Base-by-base conservation (phyloP, 257 asterid genomes). In the Solanum etuberosum region DNA sequence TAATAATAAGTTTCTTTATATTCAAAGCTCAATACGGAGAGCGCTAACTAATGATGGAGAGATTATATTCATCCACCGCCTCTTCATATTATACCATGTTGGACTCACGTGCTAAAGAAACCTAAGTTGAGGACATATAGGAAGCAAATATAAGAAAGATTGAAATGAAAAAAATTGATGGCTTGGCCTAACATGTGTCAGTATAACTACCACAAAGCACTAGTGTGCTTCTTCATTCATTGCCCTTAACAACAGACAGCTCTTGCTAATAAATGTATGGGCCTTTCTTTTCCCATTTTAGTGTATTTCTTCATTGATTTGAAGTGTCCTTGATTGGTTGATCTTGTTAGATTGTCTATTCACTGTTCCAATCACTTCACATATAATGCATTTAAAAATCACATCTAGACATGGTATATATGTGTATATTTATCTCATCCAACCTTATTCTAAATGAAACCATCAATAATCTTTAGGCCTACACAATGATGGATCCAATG, bases 181-280 rank as follows among this genome's bases (percentile, higher is more conserved):
- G 82, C 80, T 68, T 87, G 84, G 57, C 46, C 38, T 46, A 46
- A 68, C 70, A 61, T 89, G 89, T 86, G 92, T 88, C 89, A 86
- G 87, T 88, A 83, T 87, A 68, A 54, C 29, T 74, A 77, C 93
- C 93, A 88, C 90, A 83, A 88, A 84, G 31, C 57, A 74, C 89
- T 78, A 83, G 76, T 86, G 78, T 16, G 80, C 74, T 86, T 65
- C 84, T 54, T 88, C 83, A 86, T 84, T 88, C 83, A 82, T 86
- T 85, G 86, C 83, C 54, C 91, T 65, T 83, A 91, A 90, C 93
- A 92, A 81, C 97, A 88, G 90, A 90, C 94, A 91, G 51, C 85
- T 85, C 86, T 88, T 51, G 16, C 63, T 77, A 40, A 42, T 78
- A 25, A 78, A 78, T 78, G 43, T 11, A 27, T 42, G 40, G 65